These are phyloP conservation scores for Marchantia polymorpha DNA, from an alignment of 225 moss, liverwort and hornwort genomes.

Conservation along the genomic window DNA sequence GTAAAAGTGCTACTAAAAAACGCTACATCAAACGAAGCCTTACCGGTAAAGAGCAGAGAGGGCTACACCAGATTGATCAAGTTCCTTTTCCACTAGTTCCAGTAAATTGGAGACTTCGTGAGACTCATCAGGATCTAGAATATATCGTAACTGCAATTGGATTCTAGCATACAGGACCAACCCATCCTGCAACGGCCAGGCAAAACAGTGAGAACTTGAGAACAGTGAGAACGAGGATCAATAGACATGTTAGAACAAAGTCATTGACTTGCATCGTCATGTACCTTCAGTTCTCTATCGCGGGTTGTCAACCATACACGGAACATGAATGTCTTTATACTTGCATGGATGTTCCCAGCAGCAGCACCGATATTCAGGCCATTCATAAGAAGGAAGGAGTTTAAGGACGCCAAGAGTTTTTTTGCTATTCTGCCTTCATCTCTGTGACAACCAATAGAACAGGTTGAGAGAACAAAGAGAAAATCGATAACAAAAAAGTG, in stretches of 20 bases:
- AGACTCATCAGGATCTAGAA: constrained; percentile 55
- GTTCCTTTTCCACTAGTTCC: constrained; percentile 89
- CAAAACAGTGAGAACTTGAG: not conserved
- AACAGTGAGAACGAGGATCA: not conserved
- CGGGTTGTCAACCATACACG: constrained; percentile 86
- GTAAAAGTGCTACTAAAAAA: not conserved
- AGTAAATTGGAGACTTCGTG: constrained; percentile 63
- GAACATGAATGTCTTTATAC: constrained; percentile 70
- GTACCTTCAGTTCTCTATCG: constrained; percentile 94
- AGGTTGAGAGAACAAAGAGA: not conserved
- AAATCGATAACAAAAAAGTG: not conserved
- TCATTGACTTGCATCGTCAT: not conserved
- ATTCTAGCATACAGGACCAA: constrained; percentile 79
- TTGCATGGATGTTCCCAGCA: constrained; percentile 63
- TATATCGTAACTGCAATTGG: constrained; percentile 80
- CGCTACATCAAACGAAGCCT: not conserved
- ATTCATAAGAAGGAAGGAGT: constrained; percentile 65
- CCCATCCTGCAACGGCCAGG: constrained; percentile 66
- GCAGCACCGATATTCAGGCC: constrained; percentile 81
- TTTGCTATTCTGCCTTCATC: constrained; percentile 91
- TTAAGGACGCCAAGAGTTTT: constrained; percentile 83
- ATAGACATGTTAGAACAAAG: not conserved
- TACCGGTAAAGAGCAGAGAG: constrained; percentile 67
- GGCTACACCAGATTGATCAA: constrained; percentile 80
- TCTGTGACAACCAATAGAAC: constrained; percentile 38